A percentile compares a stretch with the other conserved stretches of the same genome.
Conservation (phyloP, 2,329 filamentous ascomycete species). For the Ploettnerulaceae sp. region DNA sequence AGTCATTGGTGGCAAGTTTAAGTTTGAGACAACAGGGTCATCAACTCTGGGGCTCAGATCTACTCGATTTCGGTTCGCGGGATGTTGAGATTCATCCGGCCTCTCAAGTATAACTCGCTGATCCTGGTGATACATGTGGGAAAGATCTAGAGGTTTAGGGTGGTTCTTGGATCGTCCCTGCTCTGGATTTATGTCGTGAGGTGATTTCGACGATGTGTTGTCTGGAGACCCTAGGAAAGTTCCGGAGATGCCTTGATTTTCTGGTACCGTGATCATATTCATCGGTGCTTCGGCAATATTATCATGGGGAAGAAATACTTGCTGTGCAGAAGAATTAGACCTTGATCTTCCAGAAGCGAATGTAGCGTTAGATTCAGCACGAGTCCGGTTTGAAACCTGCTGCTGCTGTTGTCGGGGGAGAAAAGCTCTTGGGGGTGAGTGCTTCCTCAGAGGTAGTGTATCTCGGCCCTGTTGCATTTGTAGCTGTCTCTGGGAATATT, state of each 20-base stretch:
- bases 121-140: conserved; percentile 26
- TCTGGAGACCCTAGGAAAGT: conserved; percentile 30
- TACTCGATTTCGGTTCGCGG: conserved; percentile 21
- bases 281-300: conserved; percentile 21
- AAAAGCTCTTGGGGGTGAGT: conserved; percentile 27
- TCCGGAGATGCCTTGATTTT: conserved; percentile 18
- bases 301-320: conserved; percentile 29
- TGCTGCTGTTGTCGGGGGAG: conserved; percentile 30
- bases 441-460: conserved; percentile 43
- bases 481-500: conserved; percentile 75
- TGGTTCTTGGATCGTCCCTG: conserved; percentile 9
- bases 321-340: conserved; percentile 43
- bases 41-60: conserved; percentile 9
- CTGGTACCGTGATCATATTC: conserved; percentile 15
- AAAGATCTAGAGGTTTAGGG: conserved; percentile 22
- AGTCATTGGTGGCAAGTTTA: conserved; percentile 3
- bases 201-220: conserved; percentile 11
- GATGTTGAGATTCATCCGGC: conserved; percentile 31
- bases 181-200: conserved; percentile 15
- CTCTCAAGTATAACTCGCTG: conserved; percentile 24
- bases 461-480: conserved; percentile 74
- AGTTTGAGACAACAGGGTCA: conserved; percentile 3
- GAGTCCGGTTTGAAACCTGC: conserved; percentile 33
- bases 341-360: conserved; percentile 40
- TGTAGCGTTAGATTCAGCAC: conserved; percentile 44